A percentile compares a stretch with the other conserved stretches of the same genome.
Evolutionary conservation across 2,329 filamentous ascomycete species (phyloP).

Genomic region (Talaromyces piceae): DNA sequence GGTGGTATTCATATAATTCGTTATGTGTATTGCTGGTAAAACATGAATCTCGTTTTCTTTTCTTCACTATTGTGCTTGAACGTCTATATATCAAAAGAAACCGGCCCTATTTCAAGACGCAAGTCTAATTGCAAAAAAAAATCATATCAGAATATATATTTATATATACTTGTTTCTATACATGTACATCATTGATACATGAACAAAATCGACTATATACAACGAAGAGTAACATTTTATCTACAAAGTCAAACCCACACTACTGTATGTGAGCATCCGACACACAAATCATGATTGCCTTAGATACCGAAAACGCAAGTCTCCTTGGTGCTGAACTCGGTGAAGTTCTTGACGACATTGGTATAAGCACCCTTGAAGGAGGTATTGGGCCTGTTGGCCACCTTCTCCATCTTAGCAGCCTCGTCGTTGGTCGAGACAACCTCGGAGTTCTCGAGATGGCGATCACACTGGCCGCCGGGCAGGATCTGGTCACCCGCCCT

Average conservation of each 20-base stretch:
- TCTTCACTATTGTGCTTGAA: no score
- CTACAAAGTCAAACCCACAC: background rate
- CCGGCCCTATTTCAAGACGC: no score
- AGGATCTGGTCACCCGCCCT: conserved; percentile 5
- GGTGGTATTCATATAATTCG: no score
- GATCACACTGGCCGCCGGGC: conserved; percentile 5
- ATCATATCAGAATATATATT: no score
- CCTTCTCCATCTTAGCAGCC: background rate
- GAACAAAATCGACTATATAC: no score
- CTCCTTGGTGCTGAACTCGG: conserved; percentile 6
- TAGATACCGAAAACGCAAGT: background rate
- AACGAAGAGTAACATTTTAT: no score
- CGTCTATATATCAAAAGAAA: no score
- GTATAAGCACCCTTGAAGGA: conserved; percentile 5
- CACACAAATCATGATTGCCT: background rate
- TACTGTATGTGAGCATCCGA: background rate
- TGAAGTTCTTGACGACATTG: conserved; percentile 4
- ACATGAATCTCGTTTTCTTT: no score
- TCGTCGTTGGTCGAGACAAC: conserved; percentile 3
- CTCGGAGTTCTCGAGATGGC: conserved; percentile 5
- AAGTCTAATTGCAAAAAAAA: no score
- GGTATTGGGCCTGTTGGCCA: background rate
- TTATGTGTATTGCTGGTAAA: no score
- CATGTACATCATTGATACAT: no score
- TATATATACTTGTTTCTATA: no score